Evolutionary conservation across 495 filamentous ascomycete genomes (phyloP), one percentile per base, ranked within the genome.

Genomic region (Staphylotrichum longicolle): DNA sequence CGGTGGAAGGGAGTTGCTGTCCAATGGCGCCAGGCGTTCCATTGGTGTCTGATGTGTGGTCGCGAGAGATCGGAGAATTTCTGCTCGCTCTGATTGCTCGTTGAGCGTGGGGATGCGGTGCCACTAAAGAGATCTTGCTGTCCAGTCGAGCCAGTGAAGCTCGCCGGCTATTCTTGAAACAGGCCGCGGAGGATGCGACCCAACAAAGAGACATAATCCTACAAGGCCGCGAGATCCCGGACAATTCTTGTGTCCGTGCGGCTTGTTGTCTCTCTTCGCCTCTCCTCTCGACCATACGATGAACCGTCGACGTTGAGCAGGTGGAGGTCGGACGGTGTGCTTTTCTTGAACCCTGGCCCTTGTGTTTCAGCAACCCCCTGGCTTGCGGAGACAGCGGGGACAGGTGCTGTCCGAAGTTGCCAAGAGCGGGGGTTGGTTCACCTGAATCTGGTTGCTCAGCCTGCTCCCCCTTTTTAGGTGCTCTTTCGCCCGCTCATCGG

Each of bases 11-110:
- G 20, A 27, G 1, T 27, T 1, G 20, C 20, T 27, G 20, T 27
- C 20, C 20, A 27, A 27, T 14, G 32, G 15, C 27, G 14, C 42
- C 4, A 57, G 14, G 10, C 8, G 32, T 47, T 57, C 44, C 33
- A 14, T 39, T 20, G 44, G 14, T 37, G 30, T 48, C 53, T 56
- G 20, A 10, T 4, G 14, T 44, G 9, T 41, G 41, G 41, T 56
- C 8, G 47, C 47, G 49, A 52, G 48, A 14, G 10, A 33, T 60
- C 57, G 48, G 57, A 52, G 48, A 60, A 50, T 52, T 46, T n/a
- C 45, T 41, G 14, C 8, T 40, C 20, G 7, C n/a, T 27, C 33
- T 49, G 34, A 49, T 48, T 37, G 40, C 41, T 58, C 10, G n/a
- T 45, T 45, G 7, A 15, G 37, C 30, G 40, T n/a, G 7, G 33